phyloP scores from a whole-genome alignment of 2,329 filamentous ascomycete species.

The Drechslera avenae region DNA sequence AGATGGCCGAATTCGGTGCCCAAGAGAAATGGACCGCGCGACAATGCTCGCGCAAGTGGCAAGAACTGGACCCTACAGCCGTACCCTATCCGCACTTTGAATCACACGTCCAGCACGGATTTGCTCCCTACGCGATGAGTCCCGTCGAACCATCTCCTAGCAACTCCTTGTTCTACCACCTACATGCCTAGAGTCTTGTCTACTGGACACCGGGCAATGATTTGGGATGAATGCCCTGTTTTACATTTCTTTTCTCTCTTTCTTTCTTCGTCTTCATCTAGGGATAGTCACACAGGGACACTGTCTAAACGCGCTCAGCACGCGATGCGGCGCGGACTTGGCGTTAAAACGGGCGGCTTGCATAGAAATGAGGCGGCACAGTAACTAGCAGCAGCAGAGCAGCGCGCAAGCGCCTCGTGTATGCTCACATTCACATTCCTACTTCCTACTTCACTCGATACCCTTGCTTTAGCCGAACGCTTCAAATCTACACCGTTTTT shows the following conservation, averaged over 20 bases:
- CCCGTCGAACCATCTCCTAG: slow-evolving; percentile 38
- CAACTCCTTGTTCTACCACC: slow-evolving; percentile 35
- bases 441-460: slow-evolving; percentile 10
- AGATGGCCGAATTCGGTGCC: slow-evolving; percentile 60
- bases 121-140: slow-evolving; percentile 45
- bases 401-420: neutral
- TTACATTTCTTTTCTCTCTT: neutral
- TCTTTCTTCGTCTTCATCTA: neutral
- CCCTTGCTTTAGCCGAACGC: slow-evolving; percentile 12
- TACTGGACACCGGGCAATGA: neutral
- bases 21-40: slow-evolving; percentile 58
- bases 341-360: slow-evolving; percentile 8
- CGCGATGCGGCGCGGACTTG: slow-evolving; percentile 9
- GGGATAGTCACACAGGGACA: slow-evolving; percentile 1
- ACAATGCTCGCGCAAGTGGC: slow-evolving; percentile 59
- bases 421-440: neutral
- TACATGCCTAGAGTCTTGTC: slow-evolving; percentile 28
- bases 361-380: slow-evolving; percentile 6
- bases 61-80: slow-evolving; percentile 49
- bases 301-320: neutral
- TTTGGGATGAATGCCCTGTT: neutral
- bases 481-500: slow-evolving; percentile 2
- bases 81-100: slow-evolving; percentile 44
- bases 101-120: slow-evolving; percentile 37
- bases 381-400: neutral